phyloP scores from a whole-genome alignment of 805 yeast species.

The Barnettozyma siamensis region DNA sequence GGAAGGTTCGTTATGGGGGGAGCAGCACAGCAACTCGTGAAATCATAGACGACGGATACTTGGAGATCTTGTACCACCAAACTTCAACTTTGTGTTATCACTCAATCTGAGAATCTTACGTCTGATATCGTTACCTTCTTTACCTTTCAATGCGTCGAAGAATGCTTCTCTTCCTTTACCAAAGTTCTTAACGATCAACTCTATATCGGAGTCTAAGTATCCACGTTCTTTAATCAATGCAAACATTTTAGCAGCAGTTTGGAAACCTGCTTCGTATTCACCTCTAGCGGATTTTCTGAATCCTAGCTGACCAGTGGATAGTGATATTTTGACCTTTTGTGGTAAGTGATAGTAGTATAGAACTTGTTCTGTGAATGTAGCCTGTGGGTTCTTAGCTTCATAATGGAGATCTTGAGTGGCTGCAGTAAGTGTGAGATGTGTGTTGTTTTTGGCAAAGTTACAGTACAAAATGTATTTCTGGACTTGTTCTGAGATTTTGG shows the following conservation, averaged over 20 bases:
- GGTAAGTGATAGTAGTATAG: conserved; percentile 75
- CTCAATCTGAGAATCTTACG: conserved; percentile 62
- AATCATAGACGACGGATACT: conserved; percentile 64
- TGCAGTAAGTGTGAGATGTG: conserved; percentile 69
- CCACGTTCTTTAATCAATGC: conserved; percentile 60
- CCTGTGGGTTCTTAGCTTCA: conserved; percentile 46
- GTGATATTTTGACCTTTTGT: conserved; percentile 61
- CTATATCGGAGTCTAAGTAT: conserved; percentile 56
- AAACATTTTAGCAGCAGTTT: conserved; percentile 70
- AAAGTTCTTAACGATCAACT: conserved; percentile 71
- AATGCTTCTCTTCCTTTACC: conserved; percentile 92
- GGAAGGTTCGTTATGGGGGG: not conserved
- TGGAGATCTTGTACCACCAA: conserved; percentile 91
- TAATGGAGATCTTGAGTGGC: conserved; percentile 60
- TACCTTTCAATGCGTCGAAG: conserved; percentile 75
- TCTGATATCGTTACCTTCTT: conserved; percentile 73
- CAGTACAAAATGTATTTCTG: conserved; percentile 74
- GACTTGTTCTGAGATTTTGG: conserved; percentile 23
- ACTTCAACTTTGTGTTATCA: conserved; percentile 77
- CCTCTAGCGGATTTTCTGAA: conserved; percentile 87
- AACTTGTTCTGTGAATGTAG: conserved; percentile 62
- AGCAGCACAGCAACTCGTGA: not conserved
- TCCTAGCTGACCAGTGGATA: conserved; percentile 83
- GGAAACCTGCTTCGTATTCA: conserved; percentile 90
- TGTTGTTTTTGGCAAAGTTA: conserved; percentile 74